phyloP scores from a whole-genome alignment of 345 rosid species.

The Acer negundo region DNA sequence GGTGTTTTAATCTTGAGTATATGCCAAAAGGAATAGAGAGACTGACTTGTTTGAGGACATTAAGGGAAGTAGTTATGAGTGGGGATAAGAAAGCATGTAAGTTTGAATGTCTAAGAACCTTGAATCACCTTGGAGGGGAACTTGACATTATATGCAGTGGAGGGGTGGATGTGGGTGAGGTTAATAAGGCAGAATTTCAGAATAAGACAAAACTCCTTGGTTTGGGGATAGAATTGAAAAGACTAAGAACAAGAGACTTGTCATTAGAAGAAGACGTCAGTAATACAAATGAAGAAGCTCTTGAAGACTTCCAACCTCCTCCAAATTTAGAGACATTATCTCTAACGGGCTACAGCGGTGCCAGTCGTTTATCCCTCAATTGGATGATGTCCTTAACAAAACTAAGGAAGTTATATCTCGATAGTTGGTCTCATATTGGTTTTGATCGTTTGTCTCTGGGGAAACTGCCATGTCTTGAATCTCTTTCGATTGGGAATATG shows the following conservation, averaged over 20 bases:
- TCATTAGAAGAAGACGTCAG: not conserved
- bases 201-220: not conserved
- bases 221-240: not conserved
- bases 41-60: not conserved
- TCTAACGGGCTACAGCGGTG: not conserved
- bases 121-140: not conserved
- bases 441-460: not conserved
- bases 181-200: not conserved
- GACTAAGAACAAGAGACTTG: too few species aligned
- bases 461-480: not conserved
- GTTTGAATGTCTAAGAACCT: not conserved
- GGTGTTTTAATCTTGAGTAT: not conserved
- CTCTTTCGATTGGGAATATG: fast-evolving
- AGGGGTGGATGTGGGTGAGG: not conserved
- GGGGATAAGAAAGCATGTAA: not conserved
- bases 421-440: not conserved
- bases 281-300: not conserved
- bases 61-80: not conserved
- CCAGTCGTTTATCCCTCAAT: too few species aligned
- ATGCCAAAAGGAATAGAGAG: constrained; percentile 6
- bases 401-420: not conserved
- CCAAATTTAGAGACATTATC: not conserved
- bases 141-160: not conserved
- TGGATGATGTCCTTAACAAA: constrained; percentile 2
- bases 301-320: constrained; percentile 7